These are phyloP conservation scores for Microcyclosporella mali DNA, from an alignment of 2,329 filamentous ascomycete species.

Conservation along the genomic window DNA sequence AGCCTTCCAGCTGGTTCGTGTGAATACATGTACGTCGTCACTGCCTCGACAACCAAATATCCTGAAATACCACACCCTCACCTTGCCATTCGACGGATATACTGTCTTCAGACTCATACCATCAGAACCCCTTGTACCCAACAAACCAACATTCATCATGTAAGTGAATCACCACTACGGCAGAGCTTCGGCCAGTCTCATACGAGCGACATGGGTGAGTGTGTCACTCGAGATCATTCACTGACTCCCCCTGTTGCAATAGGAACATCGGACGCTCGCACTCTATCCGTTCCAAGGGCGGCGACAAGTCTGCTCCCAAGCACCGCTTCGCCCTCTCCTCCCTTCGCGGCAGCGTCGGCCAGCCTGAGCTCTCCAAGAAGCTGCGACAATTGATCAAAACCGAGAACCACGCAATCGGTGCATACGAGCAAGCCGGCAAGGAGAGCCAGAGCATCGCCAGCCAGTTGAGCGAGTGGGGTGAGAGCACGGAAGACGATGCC, in stretches of 20 bases:
- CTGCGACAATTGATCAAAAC: constrained; percentile 92
- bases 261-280: constrained; percentile 52
- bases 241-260: constrained; percentile 3
- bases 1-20: no score
- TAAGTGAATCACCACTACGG: constrained; percentile 5
- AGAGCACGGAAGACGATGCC: constrained; percentile 79
- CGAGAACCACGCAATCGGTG: constrained; percentile 79
- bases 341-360: constrained; percentile 69
- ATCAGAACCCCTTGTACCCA: not conserved
- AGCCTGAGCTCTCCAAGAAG: constrained; percentile 82
- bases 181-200: not conserved
- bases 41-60: no score
- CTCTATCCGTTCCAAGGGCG: constrained; percentile 61
- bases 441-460: constrained; percentile 80
- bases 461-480: constrained; percentile 94
- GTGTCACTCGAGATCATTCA: not conserved
- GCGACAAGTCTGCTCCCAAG: constrained; percentile 37
- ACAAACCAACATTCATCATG: constrained; percentile 10
- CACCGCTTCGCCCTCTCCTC: constrained; percentile 81
- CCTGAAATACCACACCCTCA: no score
- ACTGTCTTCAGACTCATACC: not conserved
- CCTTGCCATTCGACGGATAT: no score
- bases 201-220: not conserved
- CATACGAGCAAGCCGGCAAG: constrained; percentile 76
- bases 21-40: no score